These are phyloP conservation scores for Orobanche coerulescens DNA, from an alignment of 257 asterid species.

Conservation along the genomic window DNA sequence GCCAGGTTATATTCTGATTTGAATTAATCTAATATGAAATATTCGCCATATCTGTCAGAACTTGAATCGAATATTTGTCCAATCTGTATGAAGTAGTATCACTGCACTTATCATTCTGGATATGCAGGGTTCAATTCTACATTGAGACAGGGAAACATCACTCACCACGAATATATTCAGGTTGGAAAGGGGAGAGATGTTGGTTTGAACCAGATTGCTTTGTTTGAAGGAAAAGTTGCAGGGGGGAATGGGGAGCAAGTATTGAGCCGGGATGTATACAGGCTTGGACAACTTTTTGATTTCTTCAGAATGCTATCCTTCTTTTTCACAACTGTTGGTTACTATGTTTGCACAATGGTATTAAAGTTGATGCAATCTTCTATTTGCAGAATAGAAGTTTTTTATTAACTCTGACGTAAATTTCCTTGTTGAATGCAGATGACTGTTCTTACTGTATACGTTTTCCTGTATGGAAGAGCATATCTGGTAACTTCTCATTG, in stretches of 20 bases:
- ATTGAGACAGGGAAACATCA: conserved; percentile 91
- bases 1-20: no score
- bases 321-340: conserved; percentile 93
- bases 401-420: conserved; percentile 22
- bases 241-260: conserved; percentile 99
- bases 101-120: conserved; percentile 20
- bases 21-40: no score
- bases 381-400: conserved; percentile 15
- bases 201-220: conserved; percentile 93
- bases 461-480: conserved; percentile 89
- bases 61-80: no score
- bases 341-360: conserved; percentile 98
- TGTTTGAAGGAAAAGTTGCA: conserved; percentile 97
- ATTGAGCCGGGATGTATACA: conserved; percentile 92
- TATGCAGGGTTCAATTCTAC: conserved; percentile 94
- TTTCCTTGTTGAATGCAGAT: conserved; percentile 51
- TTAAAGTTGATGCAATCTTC: conserved; percentile 9
- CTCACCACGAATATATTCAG: conserved; percentile 95
- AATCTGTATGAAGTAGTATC: conserved; percentile 13
- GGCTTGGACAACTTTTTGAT: conserved; percentile 94
- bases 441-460: conserved; percentile 92
- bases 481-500: conserved; percentile 64
- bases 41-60: no score
- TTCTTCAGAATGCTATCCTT: conserved; percentile 95
- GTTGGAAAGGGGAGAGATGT: conserved; percentile 99